phyloP scores from a whole-genome alignment of 1,139 yeast species.

The Suhomyces choctaworum region DNA sequence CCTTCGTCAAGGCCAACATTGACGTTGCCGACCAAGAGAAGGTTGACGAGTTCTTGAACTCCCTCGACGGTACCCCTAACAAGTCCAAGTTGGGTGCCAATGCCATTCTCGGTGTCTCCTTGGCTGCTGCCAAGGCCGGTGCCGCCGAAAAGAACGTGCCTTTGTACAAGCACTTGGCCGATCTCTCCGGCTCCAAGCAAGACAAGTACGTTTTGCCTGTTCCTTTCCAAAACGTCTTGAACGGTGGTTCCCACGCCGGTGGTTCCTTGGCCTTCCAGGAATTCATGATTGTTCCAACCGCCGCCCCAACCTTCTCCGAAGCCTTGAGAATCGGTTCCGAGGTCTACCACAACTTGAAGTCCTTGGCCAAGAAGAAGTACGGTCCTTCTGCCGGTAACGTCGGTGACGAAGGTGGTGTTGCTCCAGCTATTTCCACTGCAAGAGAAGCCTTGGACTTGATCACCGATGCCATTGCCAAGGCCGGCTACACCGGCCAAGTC shows the following conservation, averaged over 20 bases:
- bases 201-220: slow-evolving; percentile 84
- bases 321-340: slow-evolving; percentile 95
- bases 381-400: slow-evolving; percentile 98
- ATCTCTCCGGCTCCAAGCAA: slow-evolving; percentile 54
- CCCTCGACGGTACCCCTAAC: slow-evolving; percentile 91
- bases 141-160: slow-evolving; percentile 89
- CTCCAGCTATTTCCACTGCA: slow-evolving; percentile 91
- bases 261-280: slow-evolving; percentile 98
- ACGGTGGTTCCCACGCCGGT: slow-evolving; percentile 99
- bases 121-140: slow-evolving; percentile 92
- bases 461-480: slow-evolving; percentile 78
- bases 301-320: slow-evolving; percentile 84
- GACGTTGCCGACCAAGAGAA: slow-evolving; percentile 78
- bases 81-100: slow-evolving; percentile 94
- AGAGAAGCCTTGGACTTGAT: slow-evolving; percentile 94
- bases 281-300: slow-evolving; percentile 96
- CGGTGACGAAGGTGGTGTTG: slow-evolving; percentile 99
- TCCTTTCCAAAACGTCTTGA: slow-evolving; percentile 95
- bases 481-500: slow-evolving; percentile 92
- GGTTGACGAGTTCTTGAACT: slow-evolving; percentile 73
- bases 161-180: slow-evolving; percentile 81
- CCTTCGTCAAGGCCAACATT: slow-evolving; percentile 68
- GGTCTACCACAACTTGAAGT: slow-evolving; percentile 92
- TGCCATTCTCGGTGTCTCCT: slow-evolving; percentile 92
- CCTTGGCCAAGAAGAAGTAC: slow-evolving; percentile 86